Base-by-base conservation (phyloP, 345 rosid species). In the Citrus hindsii region DNA sequence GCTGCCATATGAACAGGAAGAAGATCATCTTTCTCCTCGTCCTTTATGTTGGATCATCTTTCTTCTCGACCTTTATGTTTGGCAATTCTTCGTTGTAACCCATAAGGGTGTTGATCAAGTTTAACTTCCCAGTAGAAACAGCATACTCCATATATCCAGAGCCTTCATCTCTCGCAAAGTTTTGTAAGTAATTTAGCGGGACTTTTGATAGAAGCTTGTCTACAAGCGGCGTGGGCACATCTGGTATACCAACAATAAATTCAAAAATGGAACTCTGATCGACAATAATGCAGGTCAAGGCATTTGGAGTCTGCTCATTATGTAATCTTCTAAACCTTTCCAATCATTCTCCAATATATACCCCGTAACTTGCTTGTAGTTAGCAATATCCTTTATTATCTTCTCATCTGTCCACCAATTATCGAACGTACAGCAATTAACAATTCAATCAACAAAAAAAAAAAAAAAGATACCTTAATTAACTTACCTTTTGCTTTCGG, bases 21-120 rank as follows among this genome's bases (percentile, higher is more conserved):
- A 73, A 73, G 76, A 0, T 2, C 25, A 4, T 0, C 4, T 5
- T 0, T 1, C 0, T 2, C 0, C 0, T 2, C 0, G 16, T 9
- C 7, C n/a, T 9, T 60, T 4, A 2, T 1, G 7, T 46, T 1
- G 22, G 37, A 0, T 7, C 25, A 4, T 0, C 4, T 5, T 0
- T 1, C 0, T 2, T 0, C 0, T 2, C 0, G 33, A 32, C 7
- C n/a, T 9, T 60, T 9, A 1, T 1, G 7, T 46, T 37, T 1
- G 22, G 37, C 76, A 73, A 38, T 6, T 38, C 4, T 48, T 7
- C 18, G 67, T 60, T 37, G n/a, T 18, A 35, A 4, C 12, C 6
- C 30, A 73, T 53, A 2, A 73, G n/a, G n/a, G 21, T 25, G 24
- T 37, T 21, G 10, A 32, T 48, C 14, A 51, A 51, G 18, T 59